Evolutionary conservation across 1,139 yeast genomes (phyloP).

Genomic region (Scheffersomyces titani): DNA sequence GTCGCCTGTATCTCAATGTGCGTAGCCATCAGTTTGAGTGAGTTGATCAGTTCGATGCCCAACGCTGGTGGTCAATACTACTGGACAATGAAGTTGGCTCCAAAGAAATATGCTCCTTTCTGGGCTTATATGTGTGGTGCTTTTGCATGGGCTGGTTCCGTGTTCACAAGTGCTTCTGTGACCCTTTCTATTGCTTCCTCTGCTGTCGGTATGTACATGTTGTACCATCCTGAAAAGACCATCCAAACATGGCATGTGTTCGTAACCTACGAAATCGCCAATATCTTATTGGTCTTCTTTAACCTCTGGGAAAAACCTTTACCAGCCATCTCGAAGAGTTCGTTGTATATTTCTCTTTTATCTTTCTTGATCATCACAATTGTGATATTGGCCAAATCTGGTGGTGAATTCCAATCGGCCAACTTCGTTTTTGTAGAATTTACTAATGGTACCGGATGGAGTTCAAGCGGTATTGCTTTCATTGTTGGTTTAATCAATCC

Average conservation of each 20-base stretch:
- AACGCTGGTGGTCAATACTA: conserved; percentile 63
- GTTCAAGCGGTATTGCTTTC: conserved; percentile 42
- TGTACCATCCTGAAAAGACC: conserved; percentile 44
- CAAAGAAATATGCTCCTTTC: conserved; percentile 46
- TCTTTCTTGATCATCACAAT: conserved; percentile 39
- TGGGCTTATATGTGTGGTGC: conserved; percentile 57
- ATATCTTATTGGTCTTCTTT: conserved; percentile 32
- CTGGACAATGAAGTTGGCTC: conserved; percentile 60
- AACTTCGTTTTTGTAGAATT: conserved; percentile 41
- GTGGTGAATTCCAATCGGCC: conserved; percentile 37
- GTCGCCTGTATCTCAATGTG: conserved; percentile 34
- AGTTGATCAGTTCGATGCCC: conserved; percentile 55
- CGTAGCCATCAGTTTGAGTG: conserved; percentile 45
- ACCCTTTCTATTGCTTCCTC: conserved; percentile 51
- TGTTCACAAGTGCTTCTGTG: conserved; percentile 58
- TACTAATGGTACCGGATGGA: conserved; percentile 43
- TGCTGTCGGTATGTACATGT: conserved; percentile 51
- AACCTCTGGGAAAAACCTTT: conserved; percentile 40
- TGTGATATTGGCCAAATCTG: conserved; percentile 38
- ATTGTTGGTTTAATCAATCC: conserved; percentile 47
- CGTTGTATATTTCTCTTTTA: conserved; percentile 37
- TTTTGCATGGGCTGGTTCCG: conserved; percentile 58
- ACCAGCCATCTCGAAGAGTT: conserved; percentile 36
- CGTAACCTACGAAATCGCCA: conserved; percentile 40
- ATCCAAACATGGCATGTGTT: conserved; percentile 54